Conservation (phyloP, 1,284 basidiomycete species). For the Boletellus deceptivus region DNA sequence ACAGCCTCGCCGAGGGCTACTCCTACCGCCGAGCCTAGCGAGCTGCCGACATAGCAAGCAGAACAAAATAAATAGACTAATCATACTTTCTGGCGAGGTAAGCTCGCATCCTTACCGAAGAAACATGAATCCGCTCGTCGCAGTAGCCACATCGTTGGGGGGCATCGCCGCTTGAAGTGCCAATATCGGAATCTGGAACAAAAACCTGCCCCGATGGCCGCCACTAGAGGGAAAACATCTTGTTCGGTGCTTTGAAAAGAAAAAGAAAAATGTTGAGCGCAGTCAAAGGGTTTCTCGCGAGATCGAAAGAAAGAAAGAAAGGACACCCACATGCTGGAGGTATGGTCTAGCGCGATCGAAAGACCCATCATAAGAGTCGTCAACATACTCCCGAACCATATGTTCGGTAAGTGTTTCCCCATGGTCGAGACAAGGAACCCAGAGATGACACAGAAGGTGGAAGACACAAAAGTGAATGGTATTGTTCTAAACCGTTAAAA, state of each 20-base stretch:
- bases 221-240: slow-evolving; percentile 60
- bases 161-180: slow-evolving; percentile 81
- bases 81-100: not conserved
- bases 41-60: slow-evolving; percentile 36
- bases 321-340: slow-evolving; percentile 46
- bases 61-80: not conserved
- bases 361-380: slow-evolving; percentile 62
- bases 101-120: slow-evolving; percentile 47
- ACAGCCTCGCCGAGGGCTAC: slow-evolving; percentile 71
- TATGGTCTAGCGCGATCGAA: slow-evolving; percentile 51
- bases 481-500: no score
- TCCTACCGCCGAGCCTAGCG: slow-evolving; percentile 72
- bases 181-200: slow-evolving; percentile 68
- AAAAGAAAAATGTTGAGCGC: no score
- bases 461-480: slow-evolving; percentile 64
- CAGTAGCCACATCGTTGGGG: slow-evolving; percentile 76
- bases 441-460: slow-evolving; percentile 53
- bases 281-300: not conserved
- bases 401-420: slow-evolving; percentile 57
- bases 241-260: not conserved
- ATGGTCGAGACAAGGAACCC: slow-evolving; percentile 61
- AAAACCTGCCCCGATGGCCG: slow-evolving; percentile 58
- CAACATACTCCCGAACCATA: slow-evolving; percentile 56
- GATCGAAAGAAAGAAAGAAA: not conserved
- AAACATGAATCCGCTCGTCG: slow-evolving; percentile 68